Evolutionary conservation across 2,329 filamentous ascomycete genomes (phyloP).

Genomic region (Ilyonectria robusta): DNA sequence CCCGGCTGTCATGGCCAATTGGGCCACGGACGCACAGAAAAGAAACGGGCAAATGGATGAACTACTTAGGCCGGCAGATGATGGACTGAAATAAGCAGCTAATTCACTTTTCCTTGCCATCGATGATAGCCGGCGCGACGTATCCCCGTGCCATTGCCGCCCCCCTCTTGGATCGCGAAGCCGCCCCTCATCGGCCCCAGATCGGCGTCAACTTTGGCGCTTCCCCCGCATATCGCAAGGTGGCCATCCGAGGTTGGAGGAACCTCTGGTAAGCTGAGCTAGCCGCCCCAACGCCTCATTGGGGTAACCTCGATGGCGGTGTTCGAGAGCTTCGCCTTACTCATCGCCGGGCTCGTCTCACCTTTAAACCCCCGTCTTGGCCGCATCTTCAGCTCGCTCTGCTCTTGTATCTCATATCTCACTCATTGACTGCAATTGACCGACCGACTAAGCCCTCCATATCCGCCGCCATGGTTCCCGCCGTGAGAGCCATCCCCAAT

Average conservation of each 20-base stretch:
- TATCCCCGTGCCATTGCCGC: neutral
- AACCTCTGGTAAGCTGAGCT: conserved; percentile 17
- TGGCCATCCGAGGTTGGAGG: conserved; percentile 28
- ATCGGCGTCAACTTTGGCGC: conserved; percentile 22
- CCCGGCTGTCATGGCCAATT: neutral
- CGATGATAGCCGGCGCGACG: neutral
- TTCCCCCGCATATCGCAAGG: conserved; percentile 30
- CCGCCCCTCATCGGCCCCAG: conserved; percentile 23
- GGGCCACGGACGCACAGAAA: neutral
- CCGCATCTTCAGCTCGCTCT: neutral
- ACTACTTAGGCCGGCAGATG: neutral
- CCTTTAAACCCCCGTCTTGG: neutral
- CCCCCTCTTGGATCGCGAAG: neutral
- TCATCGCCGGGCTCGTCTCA: neutral
- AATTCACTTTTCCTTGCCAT: neutral
- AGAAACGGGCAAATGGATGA: neutral
- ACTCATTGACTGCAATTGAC: neutral
- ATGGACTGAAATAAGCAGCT: neutral
- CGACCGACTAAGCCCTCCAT: neutral
- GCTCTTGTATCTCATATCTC: neutral
- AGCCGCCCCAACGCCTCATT: conserved; percentile 3
- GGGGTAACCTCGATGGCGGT: neutral
- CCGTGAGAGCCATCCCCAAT: conserved; percentile 53
- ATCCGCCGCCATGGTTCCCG: conserved; percentile 44
- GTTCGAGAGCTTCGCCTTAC: neutral